Evolutionary conservation across 257 asterid species (phyloP).

Genomic region (Solanum microdontum): DNA sequence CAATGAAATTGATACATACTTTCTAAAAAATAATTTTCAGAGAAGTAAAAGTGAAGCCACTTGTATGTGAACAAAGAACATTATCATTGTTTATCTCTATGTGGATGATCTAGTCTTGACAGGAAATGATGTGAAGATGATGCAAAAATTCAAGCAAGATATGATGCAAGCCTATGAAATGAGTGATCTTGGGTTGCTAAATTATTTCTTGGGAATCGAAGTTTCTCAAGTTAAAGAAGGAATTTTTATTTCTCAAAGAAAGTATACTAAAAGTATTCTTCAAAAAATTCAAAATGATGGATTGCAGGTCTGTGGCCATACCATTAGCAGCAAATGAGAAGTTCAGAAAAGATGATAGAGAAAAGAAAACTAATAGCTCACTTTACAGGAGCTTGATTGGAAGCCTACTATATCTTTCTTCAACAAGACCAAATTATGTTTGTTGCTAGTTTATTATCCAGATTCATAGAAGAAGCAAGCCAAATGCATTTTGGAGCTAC

Average conservation of each 20-base stretch:
- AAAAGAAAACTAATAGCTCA: neutral
- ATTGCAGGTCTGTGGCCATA: neutral
- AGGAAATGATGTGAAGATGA: neutral
- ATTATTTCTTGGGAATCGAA: neutral
- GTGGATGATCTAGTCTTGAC: neutral
- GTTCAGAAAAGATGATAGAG: neutral
- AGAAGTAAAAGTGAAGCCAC: too few relatives aligned
- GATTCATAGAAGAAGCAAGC: neutral
- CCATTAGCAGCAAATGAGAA: neutral
- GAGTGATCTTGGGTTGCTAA: neutral
- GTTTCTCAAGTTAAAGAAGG: neutral
- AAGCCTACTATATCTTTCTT: neutral
- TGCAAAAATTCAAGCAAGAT: neutral
- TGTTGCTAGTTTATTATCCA: neutral
- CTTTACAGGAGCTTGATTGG: neutral
- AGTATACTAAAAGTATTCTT: too few relatives aligned
- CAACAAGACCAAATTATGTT: neutral
- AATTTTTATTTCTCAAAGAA: too few relatives aligned
- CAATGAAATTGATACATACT: too few relatives aligned
- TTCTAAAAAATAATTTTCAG: too few relatives aligned
- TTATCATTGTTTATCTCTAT: too few relatives aligned
- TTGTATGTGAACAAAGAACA: too few relatives aligned
- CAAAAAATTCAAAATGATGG: too few relatives aligned
- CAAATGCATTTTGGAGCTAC: neutral
- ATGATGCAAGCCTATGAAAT: neutral